Base-by-base conservation (phyloP, 2,329 filamentous ascomycete genomes). In the Sporothrix phasma region DNA sequence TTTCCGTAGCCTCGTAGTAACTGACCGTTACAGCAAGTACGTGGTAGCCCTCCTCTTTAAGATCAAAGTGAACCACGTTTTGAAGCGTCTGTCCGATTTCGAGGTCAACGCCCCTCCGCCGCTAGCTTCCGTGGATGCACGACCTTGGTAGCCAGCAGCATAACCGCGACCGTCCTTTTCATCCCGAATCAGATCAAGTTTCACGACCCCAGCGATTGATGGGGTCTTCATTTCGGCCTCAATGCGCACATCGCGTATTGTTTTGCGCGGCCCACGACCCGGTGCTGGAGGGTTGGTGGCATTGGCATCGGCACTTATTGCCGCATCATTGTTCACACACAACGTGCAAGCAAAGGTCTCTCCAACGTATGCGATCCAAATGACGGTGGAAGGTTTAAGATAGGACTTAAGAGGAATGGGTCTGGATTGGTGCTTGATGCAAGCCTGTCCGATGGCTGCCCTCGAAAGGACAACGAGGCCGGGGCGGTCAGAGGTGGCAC, bases 201-300 rank as follows among this genome's bases (percentile, higher is more conserved):
- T 85, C 26, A 66, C 64, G 1, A 64, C 86, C 0, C 76, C 71
- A 1, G 75, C 73, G 2, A 77, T 76, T n/a, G 79, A 79, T 6
- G 94, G 93, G 0, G 92, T 96, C 77, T 97, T 95, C 88, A 99
- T 95, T 76, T 97, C 92, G 0, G 92, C 94, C 64, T 89, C 84
- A 70, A 97, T 90, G 63, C 86, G 84, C 61, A 97, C 88, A 64
- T 89, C 89, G 67, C 85, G 88, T 46, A 96, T 86, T 62, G 79
- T 79, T 68, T 80, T 82, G 56, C n/a, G 37, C 61, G 69, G 72
- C 24, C 54, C 41, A 51, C 65, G 70, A 67, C 58, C 43, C 0
- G 47, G 73, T 67, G 70, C 72, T 22, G 72, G 51, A 76, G 11
- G 2, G 2, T n/a, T 81, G 62, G 69, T 67, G 64, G 37, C 47